A percentile compares a stretch with the other conserved stretches of the same genome.
These are phyloP conservation scores for Saccharomycopsis amapae DNA, from an alignment of 805 yeast species.

Conservation along the genomic window DNA sequence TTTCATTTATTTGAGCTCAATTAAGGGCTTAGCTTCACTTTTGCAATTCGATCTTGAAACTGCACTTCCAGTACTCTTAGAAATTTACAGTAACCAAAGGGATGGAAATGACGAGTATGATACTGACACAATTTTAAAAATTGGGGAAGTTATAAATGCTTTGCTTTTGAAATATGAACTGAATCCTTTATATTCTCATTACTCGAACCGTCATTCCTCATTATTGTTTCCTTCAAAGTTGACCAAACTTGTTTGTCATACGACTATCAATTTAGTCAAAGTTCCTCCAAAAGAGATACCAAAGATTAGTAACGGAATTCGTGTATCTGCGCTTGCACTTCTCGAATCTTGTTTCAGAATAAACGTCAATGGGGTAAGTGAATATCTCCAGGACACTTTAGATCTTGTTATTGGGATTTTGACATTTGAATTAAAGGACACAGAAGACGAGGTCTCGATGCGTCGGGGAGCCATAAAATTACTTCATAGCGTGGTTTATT, in stretches of 20 bases:
- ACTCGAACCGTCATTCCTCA: slow-evolving; percentile 8
- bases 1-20: slow-evolving; percentile 74
- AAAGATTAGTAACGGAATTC: slow-evolving; percentile 45
- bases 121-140: slow-evolving; percentile 66
- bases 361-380: slow-evolving; percentile 47
- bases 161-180: slow-evolving; percentile 11
- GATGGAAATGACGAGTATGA: slow-evolving; percentile 25
- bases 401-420: slow-evolving; percentile 78
- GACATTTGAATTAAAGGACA: slow-evolving; percentile 44
- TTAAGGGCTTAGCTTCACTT: slow-evolving; percentile 65
- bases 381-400: slow-evolving; percentile 46
- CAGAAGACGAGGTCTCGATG: slow-evolving; percentile 42
- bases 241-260: slow-evolving; percentile 37
- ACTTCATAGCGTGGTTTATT: slow-evolving; percentile 50
- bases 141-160: slow-evolving; percentile 66
- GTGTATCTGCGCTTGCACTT: slow-evolving; percentile 85
- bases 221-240: slow-evolving; percentile 35
- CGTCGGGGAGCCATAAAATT: slow-evolving; percentile 71
- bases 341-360: slow-evolving; percentile 63
- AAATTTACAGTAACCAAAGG: slow-evolving; percentile 28
- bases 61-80: slow-evolving; percentile 33
- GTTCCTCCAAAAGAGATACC: slow-evolving; percentile 6
- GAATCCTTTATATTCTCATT: slow-evolving; percentile 9
- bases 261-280: slow-evolving; percentile 40
- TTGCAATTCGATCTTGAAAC: slow-evolving; percentile 37